Percentiles rank a stretch among this genome's conserved stretches.
Evolutionary conservation across 2,329 filamentous ascomycete genomes (phyloP).

Genomic region (Apiospora pterosperma): DNA sequence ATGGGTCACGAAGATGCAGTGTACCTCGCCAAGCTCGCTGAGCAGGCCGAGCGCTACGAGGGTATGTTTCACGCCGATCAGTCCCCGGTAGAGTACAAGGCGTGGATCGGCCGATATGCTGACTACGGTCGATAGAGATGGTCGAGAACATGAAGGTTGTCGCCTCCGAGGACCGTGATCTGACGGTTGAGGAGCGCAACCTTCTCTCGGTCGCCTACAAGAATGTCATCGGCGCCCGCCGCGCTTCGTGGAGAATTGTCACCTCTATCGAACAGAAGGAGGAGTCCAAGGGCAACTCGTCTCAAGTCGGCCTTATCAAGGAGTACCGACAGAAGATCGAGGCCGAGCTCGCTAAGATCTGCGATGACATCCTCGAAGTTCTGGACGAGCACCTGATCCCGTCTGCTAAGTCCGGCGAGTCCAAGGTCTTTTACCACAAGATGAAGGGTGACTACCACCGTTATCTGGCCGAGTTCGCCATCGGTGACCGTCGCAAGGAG

Average conservation of each 20-base stretch:
- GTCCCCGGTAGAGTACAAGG: not conserved
- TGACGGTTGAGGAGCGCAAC: slow-evolving; percentile 94
- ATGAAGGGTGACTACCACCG: slow-evolving; percentile 99
- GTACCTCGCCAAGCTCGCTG: slow-evolving; percentile 99
- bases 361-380: slow-evolving; percentile 93
- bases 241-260: slow-evolving; percentile 97
- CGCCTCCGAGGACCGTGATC: slow-evolving; percentile 79
- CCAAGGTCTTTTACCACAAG: slow-evolving; percentile 99
- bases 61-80: slow-evolving; percentile 54
- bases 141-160: slow-evolving; percentile 99
- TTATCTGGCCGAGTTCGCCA: slow-evolving; percentile 95
- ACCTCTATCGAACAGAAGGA: slow-evolving; percentile 99
- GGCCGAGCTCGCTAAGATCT: slow-evolving; percentile 93
- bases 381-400: slow-evolving; percentile 92
- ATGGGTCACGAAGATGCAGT: slow-evolving; percentile 99
- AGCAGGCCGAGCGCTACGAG: slow-evolving; percentile 99
- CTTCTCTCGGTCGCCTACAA: slow-evolving; percentile 98
- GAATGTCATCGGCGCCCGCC: slow-evolving; percentile 95
- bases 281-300: slow-evolving; percentile 96
- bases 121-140: slow-evolving; percentile 67
- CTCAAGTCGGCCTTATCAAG: slow-evolving; percentile 88
- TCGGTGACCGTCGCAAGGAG: slow-evolving; percentile 91
- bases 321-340: slow-evolving; percentile 99
- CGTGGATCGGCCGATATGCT: not conserved
- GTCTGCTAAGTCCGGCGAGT: slow-evolving; percentile 91